Conservation (phyloP, 257 asterid genomes). For the Echium plantagineum region DNA sequence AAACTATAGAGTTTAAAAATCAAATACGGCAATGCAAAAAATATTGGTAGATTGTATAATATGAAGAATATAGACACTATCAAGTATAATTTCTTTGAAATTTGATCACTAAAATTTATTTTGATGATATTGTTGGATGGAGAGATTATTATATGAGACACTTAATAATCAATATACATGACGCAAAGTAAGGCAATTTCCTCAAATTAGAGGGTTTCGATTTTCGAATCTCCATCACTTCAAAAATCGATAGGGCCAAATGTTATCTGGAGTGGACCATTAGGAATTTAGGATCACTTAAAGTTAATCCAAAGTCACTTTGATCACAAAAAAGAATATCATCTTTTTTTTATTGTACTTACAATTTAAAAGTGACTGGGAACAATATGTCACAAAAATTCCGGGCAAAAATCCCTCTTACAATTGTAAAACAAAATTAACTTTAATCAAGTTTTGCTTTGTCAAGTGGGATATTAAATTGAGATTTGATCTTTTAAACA, state of each 20-base stretch:
- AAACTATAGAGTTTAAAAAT: too few relatives aligned
- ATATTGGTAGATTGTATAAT: too few relatives aligned
- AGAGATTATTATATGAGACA: too few relatives aligned
- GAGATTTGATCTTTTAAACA: too few relatives aligned
- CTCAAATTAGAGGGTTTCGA: slow-evolving; percentile 40
- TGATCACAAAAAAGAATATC: slow-evolving; percentile 3
- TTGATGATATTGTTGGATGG: too few relatives aligned
- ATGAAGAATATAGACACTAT: too few relatives aligned
- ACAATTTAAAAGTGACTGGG: background rate
- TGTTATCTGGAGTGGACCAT: slow-evolving; percentile 20
- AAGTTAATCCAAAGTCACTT: slow-evolving; percentile 5
- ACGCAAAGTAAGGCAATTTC: slow-evolving; percentile 38
- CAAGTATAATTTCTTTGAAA: too few relatives aligned
- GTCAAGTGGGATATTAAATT: background rate
- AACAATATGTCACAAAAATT: background rate
- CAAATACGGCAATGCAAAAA: too few relatives aligned
- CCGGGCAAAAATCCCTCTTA: background rate
- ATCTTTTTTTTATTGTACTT: background rate
- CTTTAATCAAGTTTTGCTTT: background rate
- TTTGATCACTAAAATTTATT: too few relatives aligned
- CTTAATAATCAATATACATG: slow-evolving; percentile 28
- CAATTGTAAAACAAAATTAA: background rate
- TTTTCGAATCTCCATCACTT: slow-evolving; percentile 25
- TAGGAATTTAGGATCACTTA: slow-evolving; percentile 21
- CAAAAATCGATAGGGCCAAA: slow-evolving; percentile 19